Conservation (phyloP, 345 rosid genomes). For the Eutrema japonicum region DNA sequence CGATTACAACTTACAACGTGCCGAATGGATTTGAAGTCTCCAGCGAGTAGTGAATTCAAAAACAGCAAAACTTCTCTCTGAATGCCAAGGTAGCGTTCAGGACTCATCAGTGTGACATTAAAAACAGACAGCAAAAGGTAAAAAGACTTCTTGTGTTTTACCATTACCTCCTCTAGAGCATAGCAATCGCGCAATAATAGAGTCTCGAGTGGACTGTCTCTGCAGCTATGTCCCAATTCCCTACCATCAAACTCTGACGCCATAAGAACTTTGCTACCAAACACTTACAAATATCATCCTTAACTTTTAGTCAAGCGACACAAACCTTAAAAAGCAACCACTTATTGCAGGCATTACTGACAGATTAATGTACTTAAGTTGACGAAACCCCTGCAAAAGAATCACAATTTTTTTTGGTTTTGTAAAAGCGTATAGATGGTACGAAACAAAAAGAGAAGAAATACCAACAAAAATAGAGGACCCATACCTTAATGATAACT, state of each 20-base stretch:
- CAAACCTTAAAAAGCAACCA: slow-evolving; percentile 79
- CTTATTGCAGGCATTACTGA: slow-evolving; percentile 61
- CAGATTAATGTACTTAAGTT: slow-evolving; percentile 74
- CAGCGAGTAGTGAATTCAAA: slow-evolving; percentile 59
- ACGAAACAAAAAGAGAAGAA: slow-evolving; percentile 24
- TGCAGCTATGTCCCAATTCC: slow-evolving; percentile 59
- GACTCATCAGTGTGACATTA: slow-evolving; percentile 18
- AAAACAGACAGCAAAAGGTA: not conserved
- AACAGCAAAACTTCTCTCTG: slow-evolving; percentile 79
- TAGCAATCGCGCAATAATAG: slow-evolving; percentile 71
- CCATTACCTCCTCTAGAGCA: slow-evolving; percentile 70
- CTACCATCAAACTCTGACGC: slow-evolving; percentile 45
- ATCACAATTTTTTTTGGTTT: not conserved
- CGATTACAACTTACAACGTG: slow-evolving; percentile 59
- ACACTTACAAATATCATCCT: not conserved
- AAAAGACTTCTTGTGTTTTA: not conserved
- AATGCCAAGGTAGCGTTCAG: slow-evolving; percentile 24
- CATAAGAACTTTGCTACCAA: slow-evolving; percentile 23
- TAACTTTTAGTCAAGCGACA: slow-evolving; percentile 16
- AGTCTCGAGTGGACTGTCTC: slow-evolving; percentile 68
- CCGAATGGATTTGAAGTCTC: slow-evolving; percentile 71
- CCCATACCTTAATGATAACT: slow-evolving; percentile 62
- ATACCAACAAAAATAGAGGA: not conserved
- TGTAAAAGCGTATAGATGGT: not conserved
- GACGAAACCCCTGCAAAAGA: slow-evolving; percentile 65